Conservation (phyloP, 2,329 filamentous ascomycete genomes). For the Xylaria digitata region DNA sequence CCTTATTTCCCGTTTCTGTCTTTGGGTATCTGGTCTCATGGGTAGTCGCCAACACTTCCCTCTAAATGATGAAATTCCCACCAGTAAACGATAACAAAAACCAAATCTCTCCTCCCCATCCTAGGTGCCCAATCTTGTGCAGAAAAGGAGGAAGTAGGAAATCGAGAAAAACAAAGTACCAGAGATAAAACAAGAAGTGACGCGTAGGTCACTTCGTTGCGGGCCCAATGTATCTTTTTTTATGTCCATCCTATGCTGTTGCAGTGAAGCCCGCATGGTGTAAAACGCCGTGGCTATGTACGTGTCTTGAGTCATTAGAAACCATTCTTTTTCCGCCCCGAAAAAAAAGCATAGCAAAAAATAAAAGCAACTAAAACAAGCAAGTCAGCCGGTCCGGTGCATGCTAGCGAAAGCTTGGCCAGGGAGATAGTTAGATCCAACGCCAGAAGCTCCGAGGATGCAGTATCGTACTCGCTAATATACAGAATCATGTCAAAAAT, state of each 20-base stretch:
- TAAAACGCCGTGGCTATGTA: slow-evolving; percentile 41
- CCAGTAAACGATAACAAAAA: slow-evolving; percentile 15
- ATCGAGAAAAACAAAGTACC: slow-evolving; percentile 2
- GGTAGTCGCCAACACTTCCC: slow-evolving; percentile 33
- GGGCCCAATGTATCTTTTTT: slow-evolving; percentile 42
- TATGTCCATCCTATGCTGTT: slow-evolving; percentile 46
- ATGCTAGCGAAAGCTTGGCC: slow-evolving; percentile 6
- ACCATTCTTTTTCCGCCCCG: slow-evolving; percentile 22
- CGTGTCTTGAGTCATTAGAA: slow-evolving; percentile 36
- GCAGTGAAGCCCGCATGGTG: slow-evolving; percentile 38
- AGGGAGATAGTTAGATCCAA: slow-evolving; percentile 43
- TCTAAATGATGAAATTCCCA: slow-evolving; percentile 34
- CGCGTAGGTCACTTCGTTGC: slow-evolving; percentile 15
- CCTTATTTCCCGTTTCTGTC: slow-evolving; percentile 24
- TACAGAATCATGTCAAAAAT: slow-evolving; percentile 50
- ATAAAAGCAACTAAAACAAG: slow-evolving; percentile 31
- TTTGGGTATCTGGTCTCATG: slow-evolving; percentile 39
- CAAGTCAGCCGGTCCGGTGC: slow-evolving; percentile 14
- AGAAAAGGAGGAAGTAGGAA: slow-evolving; percentile 3
- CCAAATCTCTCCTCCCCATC: background rate
- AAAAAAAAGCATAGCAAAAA: slow-evolving; percentile 32
- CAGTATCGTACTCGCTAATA: slow-evolving; percentile 54
- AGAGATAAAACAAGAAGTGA: slow-evolving; percentile 26
- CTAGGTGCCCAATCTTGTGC: slow-evolving; percentile 6
- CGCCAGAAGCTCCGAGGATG: slow-evolving; percentile 50